phyloP scores from a whole-genome alignment of 2,329 filamentous ascomycete genomes.

The Monosporascus sp. region DNA sequence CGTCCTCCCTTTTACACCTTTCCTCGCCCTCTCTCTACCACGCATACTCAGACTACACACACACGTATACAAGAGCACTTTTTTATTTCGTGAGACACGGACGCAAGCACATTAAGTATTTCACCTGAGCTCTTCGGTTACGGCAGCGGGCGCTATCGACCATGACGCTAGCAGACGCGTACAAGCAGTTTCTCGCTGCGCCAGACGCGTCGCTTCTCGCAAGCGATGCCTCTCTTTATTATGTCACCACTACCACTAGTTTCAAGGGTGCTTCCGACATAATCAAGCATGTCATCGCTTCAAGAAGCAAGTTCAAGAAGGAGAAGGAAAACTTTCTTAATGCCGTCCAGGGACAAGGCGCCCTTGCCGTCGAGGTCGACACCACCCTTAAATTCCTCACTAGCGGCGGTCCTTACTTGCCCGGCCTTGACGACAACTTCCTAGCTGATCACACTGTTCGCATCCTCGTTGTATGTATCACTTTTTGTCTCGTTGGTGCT shows the following conservation, averaged over 20 bases:
- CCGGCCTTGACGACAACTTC: conserved; percentile 90
- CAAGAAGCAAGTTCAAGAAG: conserved; percentile 73
- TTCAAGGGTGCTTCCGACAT: conserved; percentile 69
- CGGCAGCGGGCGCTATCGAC: conserved; percentile 1
- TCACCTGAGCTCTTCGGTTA: too few relatives aligned
- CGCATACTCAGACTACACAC: too few relatives aligned
- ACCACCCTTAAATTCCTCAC: conserved; percentile 77
- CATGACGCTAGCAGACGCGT: conserved; percentile 51
- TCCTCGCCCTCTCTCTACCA: too few relatives aligned
- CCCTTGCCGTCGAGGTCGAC: conserved; percentile 72
- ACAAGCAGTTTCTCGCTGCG: conserved; percentile 67
- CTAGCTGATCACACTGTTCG: conserved; percentile 74
- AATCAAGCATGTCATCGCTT: conserved; percentile 71
- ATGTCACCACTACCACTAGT: conserved; percentile 81
- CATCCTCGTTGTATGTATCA: conserved; percentile 70
- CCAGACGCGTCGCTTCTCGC: conserved; percentile 61
- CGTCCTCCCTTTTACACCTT: too few relatives aligned
- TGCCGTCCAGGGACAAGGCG: conserved; percentile 65
- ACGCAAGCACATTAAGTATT: too few relatives aligned
- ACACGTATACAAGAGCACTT: too few relatives aligned
- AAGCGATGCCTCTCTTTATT: conserved; percentile 68
- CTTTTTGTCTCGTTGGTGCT: neutral
- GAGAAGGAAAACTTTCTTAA: conserved; percentile 74
- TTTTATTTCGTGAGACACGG: too few relatives aligned
- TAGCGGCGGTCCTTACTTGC: conserved; percentile 81